These are phyloP conservation scores for Arthrinium phaeospermum DNA, from an alignment of 2,329 filamentous ascomycete species.

Conservation along the genomic window DNA sequence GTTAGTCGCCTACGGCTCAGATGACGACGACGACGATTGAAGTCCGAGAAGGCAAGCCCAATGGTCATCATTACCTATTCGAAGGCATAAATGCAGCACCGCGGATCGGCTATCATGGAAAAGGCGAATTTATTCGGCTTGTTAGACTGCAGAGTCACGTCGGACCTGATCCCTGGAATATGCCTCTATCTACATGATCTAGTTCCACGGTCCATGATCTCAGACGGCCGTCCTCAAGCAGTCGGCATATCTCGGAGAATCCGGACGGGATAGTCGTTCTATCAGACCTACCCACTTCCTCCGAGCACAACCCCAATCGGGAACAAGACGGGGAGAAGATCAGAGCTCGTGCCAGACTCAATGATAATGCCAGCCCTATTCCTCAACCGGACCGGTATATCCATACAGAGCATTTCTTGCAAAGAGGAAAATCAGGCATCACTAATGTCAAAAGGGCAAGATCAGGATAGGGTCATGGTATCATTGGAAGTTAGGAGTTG, in stretches of 20 bases:
- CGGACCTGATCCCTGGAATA: no score
- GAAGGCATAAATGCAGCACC: neutral
- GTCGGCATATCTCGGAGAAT: neutral
- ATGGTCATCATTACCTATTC: neutral
- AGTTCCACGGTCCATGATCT: neutral
- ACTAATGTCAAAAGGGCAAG: conserved; percentile 48
- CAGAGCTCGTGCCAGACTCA: conserved; percentile 50
- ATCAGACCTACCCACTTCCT: conserved; percentile 60
- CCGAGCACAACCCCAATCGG: conserved; percentile 54
- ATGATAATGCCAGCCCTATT: conserved; percentile 59
- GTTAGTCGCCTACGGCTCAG: conserved; percentile 63
- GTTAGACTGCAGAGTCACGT: neutral
- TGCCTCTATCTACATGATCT: neutral
- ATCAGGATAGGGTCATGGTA: neutral
- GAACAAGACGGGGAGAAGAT: conserved; percentile 32
- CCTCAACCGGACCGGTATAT: conserved; percentile 70
- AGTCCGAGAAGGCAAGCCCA: no score
- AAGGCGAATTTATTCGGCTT: neutral
- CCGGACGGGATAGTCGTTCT: conserved; percentile 29
- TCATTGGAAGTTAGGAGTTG: neutral
- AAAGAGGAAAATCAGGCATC: conserved; percentile 72
- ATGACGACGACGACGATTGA: conserved; percentile 50
- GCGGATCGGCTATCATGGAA: no score
- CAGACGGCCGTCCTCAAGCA: neutral
- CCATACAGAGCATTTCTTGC: conserved; percentile 73